Evolutionary conservation across 108 stramenopile species (phyloP).

Genomic region (Nitzschia sp.): DNA sequence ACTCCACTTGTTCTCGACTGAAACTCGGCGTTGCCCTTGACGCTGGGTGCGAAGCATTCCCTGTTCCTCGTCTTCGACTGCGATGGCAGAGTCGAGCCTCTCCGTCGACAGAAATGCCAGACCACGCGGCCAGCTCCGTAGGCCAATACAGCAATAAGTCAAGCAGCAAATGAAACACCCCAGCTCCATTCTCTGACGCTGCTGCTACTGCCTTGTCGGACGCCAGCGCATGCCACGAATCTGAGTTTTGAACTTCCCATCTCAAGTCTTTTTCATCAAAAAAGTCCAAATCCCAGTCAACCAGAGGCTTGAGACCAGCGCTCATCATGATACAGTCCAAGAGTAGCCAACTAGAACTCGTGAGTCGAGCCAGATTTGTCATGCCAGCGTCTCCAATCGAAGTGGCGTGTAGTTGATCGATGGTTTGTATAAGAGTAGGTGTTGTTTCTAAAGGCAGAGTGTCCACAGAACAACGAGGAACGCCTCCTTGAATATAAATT

Average conservation of each 20-base stretch:
- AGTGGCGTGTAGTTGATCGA: slow-evolving; percentile 17
- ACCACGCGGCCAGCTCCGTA: neutral
- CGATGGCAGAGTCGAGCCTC: neutral
- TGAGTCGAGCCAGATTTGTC: slow-evolving; percentile 5
- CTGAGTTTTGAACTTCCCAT: slow-evolving; percentile 3
- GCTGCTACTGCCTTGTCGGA: neutral
- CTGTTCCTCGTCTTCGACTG: neutral
- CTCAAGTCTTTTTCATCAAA: neutral
- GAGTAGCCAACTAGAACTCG: slow-evolving; percentile 22
- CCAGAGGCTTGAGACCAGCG: slow-evolving; percentile 10
- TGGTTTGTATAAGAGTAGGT: slow-evolving; percentile 13
- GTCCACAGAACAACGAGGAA: slow-evolving; percentile 13
- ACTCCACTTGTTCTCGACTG: slow-evolving; percentile 7
- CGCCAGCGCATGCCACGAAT: neutral
- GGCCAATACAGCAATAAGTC: slow-evolving; percentile 12
- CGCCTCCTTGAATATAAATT: slow-evolving; percentile 23
- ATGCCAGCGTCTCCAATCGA: neutral
- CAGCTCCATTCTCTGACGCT: slow-evolving; percentile 1
- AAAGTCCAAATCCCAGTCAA: slow-evolving; percentile 23
- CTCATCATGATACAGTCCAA: slow-evolving; percentile 22
- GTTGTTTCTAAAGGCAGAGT: slow-evolving; percentile 2
- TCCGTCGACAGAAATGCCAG: neutral
- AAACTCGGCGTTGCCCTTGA: neutral
- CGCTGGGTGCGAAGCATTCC: neutral
- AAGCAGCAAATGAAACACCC: slow-evolving; percentile 15